Evolutionary conservation across 352 stramenopile species (phyloP).

Genomic region (Phytophthora pinifolia): DNA sequence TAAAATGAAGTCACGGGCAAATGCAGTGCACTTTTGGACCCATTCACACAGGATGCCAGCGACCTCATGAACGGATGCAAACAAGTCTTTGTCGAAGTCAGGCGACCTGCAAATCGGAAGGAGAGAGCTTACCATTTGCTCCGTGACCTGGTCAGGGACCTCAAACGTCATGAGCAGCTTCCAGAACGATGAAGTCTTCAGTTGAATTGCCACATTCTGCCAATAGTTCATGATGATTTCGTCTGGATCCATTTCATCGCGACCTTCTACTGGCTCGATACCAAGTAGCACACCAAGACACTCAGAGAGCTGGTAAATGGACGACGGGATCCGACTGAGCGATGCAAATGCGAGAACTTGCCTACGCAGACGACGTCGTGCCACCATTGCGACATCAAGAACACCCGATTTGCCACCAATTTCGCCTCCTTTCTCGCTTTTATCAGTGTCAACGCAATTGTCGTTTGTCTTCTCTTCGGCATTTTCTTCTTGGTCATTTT

Average conservation of each 20-base stretch:
- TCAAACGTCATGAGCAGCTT: constrained; percentile 45
- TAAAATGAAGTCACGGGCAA: constrained; percentile 51
- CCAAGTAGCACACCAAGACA: constrained; percentile 68
- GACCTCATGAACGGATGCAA: constrained; percentile 49
- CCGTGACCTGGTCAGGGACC: constrained; percentile 35
- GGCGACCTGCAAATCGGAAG: constrained; percentile 59
- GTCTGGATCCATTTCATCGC: constrained; percentile 68
- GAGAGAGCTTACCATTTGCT: constrained; percentile 54
- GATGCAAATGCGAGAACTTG: constrained; percentile 44
- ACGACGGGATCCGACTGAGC: constrained; percentile 42
- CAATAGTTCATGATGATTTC: constrained; percentile 81
- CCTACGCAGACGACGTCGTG: constrained; percentile 1
- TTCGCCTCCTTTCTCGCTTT: not conserved
- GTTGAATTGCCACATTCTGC: constrained; percentile 35
- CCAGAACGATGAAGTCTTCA: constrained; percentile 54
- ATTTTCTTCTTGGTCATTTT: not conserved
- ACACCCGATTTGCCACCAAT: not conserved
- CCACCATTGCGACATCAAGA: not conserved
- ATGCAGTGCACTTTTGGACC: constrained; percentile 53
- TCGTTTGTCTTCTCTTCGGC: not conserved
- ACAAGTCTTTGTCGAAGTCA: constrained; percentile 61
- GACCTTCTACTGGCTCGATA: constrained; percentile 56
- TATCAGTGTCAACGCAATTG: not conserved
- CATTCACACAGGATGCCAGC: constrained; percentile 64
- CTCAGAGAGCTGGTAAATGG: constrained; percentile 63